Evolutionary conservation across 2,329 filamentous ascomycete genomes (phyloP), one percentile per base, ranked within the genome.

Genomic region (Pleoardoris graminearum): DNA sequence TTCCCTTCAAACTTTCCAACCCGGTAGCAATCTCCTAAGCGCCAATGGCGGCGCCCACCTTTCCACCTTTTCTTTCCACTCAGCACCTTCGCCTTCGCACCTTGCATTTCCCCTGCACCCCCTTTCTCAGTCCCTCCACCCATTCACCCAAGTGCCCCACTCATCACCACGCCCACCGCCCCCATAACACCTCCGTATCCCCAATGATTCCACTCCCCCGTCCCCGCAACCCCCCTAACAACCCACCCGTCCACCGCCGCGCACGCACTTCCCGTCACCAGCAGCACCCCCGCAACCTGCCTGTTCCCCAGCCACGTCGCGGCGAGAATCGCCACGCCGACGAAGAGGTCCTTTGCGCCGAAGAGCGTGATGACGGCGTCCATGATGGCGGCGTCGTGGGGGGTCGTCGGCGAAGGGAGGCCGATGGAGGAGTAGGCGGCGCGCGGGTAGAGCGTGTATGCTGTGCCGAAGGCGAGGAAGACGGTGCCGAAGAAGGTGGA

Each of bases 121-220:
- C 10, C 25, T 27, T 4, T 33, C 30, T 16, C n/a, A 7, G 12
- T 17, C 14, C n/a, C 14, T 16, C n/a, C n/a, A 16, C n/a, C 33
- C 14, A 36, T 27, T 12, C 46, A 60, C 4, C 62, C 63, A 48
- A 66, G 33, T 23, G 66, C 6, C 23, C 54, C 64, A 14, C 73
- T 74, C 48, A 77, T 61, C 4, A 66, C 57, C 25, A 64, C 55
- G 22, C 79, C 59, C 32, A 79, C 52, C 3, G 75, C 73, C 22
- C 73, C 76, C 54, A 63, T 59, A 25, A 61, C 54, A 49, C 36
- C 44, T 43, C 62, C 62, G 72, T 80, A 80, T 0, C 75, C 72
- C 78, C 78, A 82, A 64, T 82, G 79, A 57, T 71, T 74, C 77
- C 75, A 79, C 59, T 80, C 68, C 3, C 75, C 76, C 12, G 68